Base-by-base conservation (phyloP, 2,329 filamentous ascomycete species). In the Aspergillus calidoustus region DNA sequence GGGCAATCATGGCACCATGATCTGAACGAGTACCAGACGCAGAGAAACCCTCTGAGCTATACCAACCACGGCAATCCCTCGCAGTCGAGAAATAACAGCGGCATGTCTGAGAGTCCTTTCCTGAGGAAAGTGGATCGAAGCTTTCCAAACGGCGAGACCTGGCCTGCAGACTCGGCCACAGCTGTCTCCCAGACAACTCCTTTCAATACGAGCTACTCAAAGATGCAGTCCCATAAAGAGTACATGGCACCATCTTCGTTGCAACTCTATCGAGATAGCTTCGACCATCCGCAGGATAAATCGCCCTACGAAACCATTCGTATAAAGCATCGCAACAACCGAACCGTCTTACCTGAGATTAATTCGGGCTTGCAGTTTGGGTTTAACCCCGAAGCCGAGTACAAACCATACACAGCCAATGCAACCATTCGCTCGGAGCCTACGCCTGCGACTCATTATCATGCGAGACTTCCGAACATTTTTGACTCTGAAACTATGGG, bases 1-100 rank as follows among this genome's bases (percentile, higher is more conserved):
- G 56, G 43, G 22, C 46, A 59, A 15, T 41, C 43, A 34, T 66
- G 64, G 64, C 53, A 59, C 15, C 57, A 34, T 19, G 52, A 53
- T 23, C 50, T 44, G 22, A 48, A 63, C 50, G 31, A 56, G 3
- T 56, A 52, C 49, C 59, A 64, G 19, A 38, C 51, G 9, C 59
- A 59, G 28, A 38, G 63, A 41, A 71, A 70, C 38, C 68, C 68
- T 15, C 49, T 70, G 17, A 68, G 57, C 48, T 66, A 68, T 44
- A 54, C 62, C 34, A 56, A n/a, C 2, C 52, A 23, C 23, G 54
- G 61, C 31, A 59, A 55, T 17, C 11, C 51, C 17, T 25, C 23
- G 15, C 54, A 57, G 49, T 23, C 56, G 7, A 54, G 59, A 19
- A 50, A 61, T 30, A 46, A 17, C 22, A 46, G 44, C 31, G 22